Conservation (phyloP, 2,329 filamentous ascomycete species). For the Cercospora zeina region DNA sequence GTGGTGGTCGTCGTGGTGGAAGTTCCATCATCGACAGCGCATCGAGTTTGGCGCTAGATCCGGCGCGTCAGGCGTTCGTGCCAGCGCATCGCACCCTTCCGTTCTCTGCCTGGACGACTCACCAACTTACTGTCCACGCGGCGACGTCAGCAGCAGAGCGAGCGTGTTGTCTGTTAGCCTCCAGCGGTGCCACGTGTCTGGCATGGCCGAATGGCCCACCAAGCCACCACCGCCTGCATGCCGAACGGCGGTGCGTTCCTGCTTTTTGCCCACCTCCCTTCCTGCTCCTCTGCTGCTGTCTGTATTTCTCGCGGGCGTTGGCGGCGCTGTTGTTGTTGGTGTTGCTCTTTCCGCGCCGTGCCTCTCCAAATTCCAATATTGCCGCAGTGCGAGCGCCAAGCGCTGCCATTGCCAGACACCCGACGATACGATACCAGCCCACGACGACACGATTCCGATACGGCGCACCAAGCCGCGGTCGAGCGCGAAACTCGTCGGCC, state of each 20-base stretch:
- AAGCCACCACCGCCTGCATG: neutral
- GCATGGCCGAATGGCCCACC: constrained; percentile 12
- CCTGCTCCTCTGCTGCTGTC: constrained; percentile 1
- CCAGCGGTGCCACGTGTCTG: constrained; percentile 25
- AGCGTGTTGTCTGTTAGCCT: constrained; percentile 12
- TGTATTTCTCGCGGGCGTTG: constrained; percentile 14
- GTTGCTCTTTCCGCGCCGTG: neutral
- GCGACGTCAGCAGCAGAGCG: constrained; percentile 15
- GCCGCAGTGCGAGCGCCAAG: neutral
- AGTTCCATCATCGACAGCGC: neutral
- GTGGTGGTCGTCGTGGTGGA: too few relatives aligned
- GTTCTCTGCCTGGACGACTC: neutral
- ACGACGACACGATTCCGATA: neutral
- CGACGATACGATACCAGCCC: neutral
- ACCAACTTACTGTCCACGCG: neutral
- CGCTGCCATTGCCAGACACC: neutral
- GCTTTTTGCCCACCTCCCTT: constrained; percentile 7
- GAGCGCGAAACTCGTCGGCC: constrained; percentile 18
- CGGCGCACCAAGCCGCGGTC: constrained; percentile 19
- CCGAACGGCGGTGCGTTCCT: constrained; percentile 1
- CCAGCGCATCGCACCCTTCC: constrained; percentile 7
- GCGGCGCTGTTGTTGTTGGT: constrained; percentile 9
- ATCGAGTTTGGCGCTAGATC: constrained; percentile 7
- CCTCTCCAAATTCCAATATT: neutral
- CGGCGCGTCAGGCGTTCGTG: constrained; percentile 7